Evolutionary conservation across 163 green algal genomes (phyloP), one percentile per base, ranked within the genome.

Genomic region (Trebouxiophyceae sp.): DNA sequence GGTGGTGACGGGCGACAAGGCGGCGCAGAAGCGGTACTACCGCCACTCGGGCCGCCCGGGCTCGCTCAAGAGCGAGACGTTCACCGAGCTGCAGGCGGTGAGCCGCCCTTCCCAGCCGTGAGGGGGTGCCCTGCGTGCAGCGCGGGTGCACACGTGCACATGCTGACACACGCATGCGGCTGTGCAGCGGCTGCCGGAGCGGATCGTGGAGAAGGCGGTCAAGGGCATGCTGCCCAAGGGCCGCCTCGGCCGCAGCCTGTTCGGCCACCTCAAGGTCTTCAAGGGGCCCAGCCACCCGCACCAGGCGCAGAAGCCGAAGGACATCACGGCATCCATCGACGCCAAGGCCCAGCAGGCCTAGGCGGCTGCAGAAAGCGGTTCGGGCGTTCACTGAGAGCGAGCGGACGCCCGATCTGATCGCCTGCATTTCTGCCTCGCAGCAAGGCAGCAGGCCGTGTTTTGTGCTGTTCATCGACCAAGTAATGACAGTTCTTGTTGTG

Each of bases 221-320:
- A 89, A 91, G 73, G 95, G 95, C 60, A 99, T 99, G 95, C 79
- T 99, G 65, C 95, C 95, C 57, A 98, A 97, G 77, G 87, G 87
- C 32, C 68, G 80, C 33, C 73, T 99, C n/a, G 95, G 94, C 23
- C 77, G 80, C 26, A 57, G 82, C 57, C 88, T 97, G 39, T 90
- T 90, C 69, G 84, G 79, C 60, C 91, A 99, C 78, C 84, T 99
- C 33, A 98, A 99, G 89, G 92, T 86, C 55, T 91, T 80, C 76
- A 90, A 91, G 77, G 93, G 92, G 26, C 5, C 77, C 6, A 74
- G 73, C 23, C 95, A 99, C 83, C 91, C 92, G 0, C 95, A 99
- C 77, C 78, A 78, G 30, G 95, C 95, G 33, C 94, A 99, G 83
- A 73, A 91, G 70, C 91, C 95, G 19, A 66, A 77, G 1, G 89